phyloP scores from a whole-genome alignment of 306 rosid species.

The Hippophae rhamnoides region DNA sequence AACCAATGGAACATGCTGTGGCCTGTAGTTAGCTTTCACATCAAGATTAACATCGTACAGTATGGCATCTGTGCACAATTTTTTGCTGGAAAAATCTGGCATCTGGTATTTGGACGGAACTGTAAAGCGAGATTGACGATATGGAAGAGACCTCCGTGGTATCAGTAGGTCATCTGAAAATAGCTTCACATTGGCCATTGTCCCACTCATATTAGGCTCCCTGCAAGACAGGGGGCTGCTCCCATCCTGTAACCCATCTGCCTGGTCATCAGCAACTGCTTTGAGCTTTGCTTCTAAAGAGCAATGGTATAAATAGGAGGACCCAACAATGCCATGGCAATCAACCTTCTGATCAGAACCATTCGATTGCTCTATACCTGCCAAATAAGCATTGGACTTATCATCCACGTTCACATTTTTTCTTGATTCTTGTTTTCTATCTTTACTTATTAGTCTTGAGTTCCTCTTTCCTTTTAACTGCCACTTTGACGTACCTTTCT shows the following conservation, averaged over 20 bases:
- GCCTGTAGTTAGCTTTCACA: conserved; percentile 64
- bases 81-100: conserved; percentile 45
- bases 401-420: conserved; percentile 38
- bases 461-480: conserved; percentile 92
- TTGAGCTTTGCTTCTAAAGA: conserved; percentile 33
- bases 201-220: conserved; percentile 20
- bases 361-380: conserved; percentile 33
- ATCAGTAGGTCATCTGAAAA: conserved; percentile 44
- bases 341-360: conserved; percentile 41
- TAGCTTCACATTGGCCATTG: conserved; percentile 29
- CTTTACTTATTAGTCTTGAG: conserved; percentile 52
- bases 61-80: conserved; percentile 31
- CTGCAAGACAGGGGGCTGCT: conserved; percentile 22
- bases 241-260: conserved; percentile 33
- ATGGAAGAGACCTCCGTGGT: conserved; percentile 66
- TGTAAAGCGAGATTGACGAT: conserved; percentile 69
- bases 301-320: conserved; percentile 25
- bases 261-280: conserved; percentile 38
- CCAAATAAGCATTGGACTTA: conserved; percentile 31
- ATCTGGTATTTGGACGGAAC: conserved; percentile 60
- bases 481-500: conserved; percentile 82
- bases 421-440: conserved; percentile 46
- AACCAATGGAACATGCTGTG: conserved; percentile 85
- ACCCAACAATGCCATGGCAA: conserved; percentile 30
- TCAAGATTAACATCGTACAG: conserved; percentile 63